These are phyloP conservation scores for Phytophthora pisi DNA, from an alignment of 352 stramenopile genomes.

Conservation along the genomic window DNA sequence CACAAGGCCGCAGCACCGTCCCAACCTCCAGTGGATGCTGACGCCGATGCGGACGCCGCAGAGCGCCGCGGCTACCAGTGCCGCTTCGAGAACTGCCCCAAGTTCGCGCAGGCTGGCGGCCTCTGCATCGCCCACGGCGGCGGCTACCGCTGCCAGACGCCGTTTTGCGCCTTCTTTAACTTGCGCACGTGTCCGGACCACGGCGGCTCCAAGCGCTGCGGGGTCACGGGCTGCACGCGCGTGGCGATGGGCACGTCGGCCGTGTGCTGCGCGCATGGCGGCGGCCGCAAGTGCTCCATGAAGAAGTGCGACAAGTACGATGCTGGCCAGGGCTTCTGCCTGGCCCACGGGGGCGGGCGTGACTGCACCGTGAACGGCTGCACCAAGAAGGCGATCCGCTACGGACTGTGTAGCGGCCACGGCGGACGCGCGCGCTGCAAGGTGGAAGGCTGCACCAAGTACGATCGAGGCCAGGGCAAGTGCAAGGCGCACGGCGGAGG, in stretches of 20 bases:
- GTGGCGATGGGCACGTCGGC: slow-evolving; percentile 52
- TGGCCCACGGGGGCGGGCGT: slow-evolving; percentile 74
- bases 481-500: slow-evolving; percentile 86
- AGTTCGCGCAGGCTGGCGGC: slow-evolving; percentile 67
- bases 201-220: slow-evolving; percentile 72
- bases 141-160: slow-evolving; percentile 72
- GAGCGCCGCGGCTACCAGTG: slow-evolving; percentile 48
- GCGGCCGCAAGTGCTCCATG: slow-evolving; percentile 69
- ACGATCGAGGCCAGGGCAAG: slow-evolving; percentile 73
- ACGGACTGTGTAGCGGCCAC: slow-evolving; percentile 76
- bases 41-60: neutral
- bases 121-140: slow-evolving; percentile 72
- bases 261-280: slow-evolving; percentile 71
- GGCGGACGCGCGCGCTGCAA: slow-evolving; percentile 77
- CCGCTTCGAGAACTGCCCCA: slow-evolving; percentile 53
- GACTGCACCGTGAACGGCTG: slow-evolving; percentile 64
- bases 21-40: neutral
- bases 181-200: slow-evolving; percentile 78
- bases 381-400: slow-evolving; percentile 79
- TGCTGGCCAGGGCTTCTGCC: slow-evolving; percentile 66
- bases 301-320: slow-evolving; percentile 81
- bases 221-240: slow-evolving; percentile 53
- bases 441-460: slow-evolving; percentile 78
- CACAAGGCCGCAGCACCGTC: neutral
- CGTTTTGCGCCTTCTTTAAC: slow-evolving; percentile 75